phyloP scores from a whole-genome alignment of 164 flowering plant genomes.

The Liriodendron chinense region DNA sequence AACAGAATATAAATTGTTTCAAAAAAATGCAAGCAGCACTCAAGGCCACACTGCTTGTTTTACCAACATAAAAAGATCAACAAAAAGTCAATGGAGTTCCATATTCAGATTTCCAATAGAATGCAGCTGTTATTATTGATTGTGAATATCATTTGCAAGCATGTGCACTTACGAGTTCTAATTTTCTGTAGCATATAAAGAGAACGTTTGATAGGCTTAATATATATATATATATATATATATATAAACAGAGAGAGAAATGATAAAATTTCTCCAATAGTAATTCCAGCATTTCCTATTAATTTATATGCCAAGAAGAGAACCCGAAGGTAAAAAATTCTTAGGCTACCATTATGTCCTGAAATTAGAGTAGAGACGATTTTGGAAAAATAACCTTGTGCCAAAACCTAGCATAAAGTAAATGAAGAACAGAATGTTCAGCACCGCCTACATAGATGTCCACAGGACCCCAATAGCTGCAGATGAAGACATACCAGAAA shows the following conservation, averaged over 20 bases:
- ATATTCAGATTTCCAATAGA: not conserved
- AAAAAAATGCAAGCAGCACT: not conserved
- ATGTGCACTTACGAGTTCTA: not conserved
- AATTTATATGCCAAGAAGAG: not conserved
- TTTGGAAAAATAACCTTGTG: conserved; percentile 66
- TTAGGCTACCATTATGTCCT: not conserved
- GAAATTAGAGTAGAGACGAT: not conserved
- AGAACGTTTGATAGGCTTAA: not conserved
- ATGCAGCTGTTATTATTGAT: not conserved
- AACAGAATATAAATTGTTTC: not conserved
- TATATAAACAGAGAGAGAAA: not conserved
- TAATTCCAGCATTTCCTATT: not conserved
- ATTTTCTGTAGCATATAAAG: not conserved
- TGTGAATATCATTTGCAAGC: not conserved
- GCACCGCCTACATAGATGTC: conserved; percentile 99
- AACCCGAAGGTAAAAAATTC: not conserved
- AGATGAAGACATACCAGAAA: conserved; percentile 10
- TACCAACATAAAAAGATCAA: not conserved
- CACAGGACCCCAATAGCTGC: conserved; percentile 96
- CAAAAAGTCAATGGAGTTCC: not conserved
- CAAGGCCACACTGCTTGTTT: not conserved
- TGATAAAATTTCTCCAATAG: not conserved
- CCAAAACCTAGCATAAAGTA: conserved; percentile 95
- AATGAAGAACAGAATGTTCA: conserved; percentile 97
- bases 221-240: too few species aligned